phyloP scores from a whole-genome alignment of 345 rosid genomes.

The Laguncularia racemosa region DNA sequence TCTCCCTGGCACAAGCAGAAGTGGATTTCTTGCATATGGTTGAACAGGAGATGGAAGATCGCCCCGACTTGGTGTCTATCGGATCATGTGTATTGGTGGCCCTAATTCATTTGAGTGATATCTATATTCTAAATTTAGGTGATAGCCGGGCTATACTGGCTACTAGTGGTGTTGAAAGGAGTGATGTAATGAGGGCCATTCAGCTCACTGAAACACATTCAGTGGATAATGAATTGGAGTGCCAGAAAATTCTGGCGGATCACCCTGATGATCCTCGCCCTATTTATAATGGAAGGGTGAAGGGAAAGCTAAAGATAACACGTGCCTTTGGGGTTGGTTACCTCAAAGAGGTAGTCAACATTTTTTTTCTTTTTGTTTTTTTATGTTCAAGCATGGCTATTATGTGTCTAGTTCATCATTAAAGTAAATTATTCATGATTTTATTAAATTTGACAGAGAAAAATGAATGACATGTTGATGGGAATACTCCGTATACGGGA shows the following conservation, averaged over 20 bases:
- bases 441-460: constrained; percentile 4
- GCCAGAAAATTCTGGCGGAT: constrained; percentile 11
- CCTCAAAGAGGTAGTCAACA: constrained; percentile 15
- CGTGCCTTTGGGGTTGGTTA: constrained; percentile 22
- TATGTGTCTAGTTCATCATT: background rate
- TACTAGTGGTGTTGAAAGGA: background rate
- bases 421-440: background rate
- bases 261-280: constrained; percentile 19
- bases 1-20: constrained; percentile 12
- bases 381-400: background rate
- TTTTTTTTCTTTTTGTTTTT: background rate
- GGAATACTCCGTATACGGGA: constrained; percentile 16
- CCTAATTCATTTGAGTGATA: constrained; percentile 13
- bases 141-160: constrained; percentile 21
- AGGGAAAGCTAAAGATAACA: constrained; percentile 19
- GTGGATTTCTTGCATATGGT: constrained; percentile 12
- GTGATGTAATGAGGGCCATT: constrained; percentile 8
- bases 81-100: constrained; percentile 21
- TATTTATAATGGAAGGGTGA: constrained; percentile 13
- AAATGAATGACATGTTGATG: constrained; percentile 22
- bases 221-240: constrained; percentile 12
- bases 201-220: constrained; percentile 17
- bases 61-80: constrained; percentile 14
- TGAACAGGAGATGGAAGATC: constrained; percentile 18
- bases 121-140: constrained; percentile 16